phyloP scores from a whole-genome alignment of 306 rosid genomes.

The Acmispon strigosus region DNA sequence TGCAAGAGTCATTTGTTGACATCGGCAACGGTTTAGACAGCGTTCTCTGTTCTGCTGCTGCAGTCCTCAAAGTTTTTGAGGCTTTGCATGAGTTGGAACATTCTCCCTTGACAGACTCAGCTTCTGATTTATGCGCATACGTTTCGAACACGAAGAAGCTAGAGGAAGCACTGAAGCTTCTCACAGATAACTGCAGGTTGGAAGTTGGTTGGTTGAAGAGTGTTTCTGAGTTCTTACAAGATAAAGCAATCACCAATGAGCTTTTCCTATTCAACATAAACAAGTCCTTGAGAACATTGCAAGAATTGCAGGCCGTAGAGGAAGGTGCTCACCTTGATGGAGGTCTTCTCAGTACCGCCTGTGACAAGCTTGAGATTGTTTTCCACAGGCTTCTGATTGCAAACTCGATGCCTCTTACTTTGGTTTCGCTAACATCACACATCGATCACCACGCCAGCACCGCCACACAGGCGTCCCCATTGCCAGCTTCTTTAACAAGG shows the following conservation, averaged over 20 bases:
- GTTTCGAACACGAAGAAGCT: slow-evolving; percentile 46
- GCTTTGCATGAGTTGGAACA: slow-evolving; percentile 51
- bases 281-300: slow-evolving; percentile 40
- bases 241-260: slow-evolving; percentile 28
- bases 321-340: slow-evolving; percentile 36
- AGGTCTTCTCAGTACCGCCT: slow-evolving; percentile 66
- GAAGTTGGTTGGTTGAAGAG: slow-evolving; percentile 61
- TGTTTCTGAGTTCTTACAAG: slow-evolving; percentile 37
- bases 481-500: slow-evolving; percentile 32
- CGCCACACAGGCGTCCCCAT: slow-evolving; percentile 24
- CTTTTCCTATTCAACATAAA: slow-evolving; percentile 36
- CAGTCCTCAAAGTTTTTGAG: slow-evolving; percentile 45
- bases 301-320: slow-evolving; percentile 41
- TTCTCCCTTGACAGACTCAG: slow-evolving; percentile 32
- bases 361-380: slow-evolving; percentile 58
- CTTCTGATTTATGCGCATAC: slow-evolving; percentile 44
- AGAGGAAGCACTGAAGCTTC: slow-evolving; percentile 70
- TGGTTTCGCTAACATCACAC: slow-evolving; percentile 29
- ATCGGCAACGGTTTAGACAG: slow-evolving; percentile 41
- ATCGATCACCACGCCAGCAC: slow-evolving; percentile 11
- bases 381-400: slow-evolving; percentile 47
- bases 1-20: slow-evolving; percentile 18
- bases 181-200: slow-evolving; percentile 55
- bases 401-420: slow-evolving; percentile 31
- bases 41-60: slow-evolving; percentile 59